A percentile compares a stretch with the other conserved stretches of the same genome.
These are phyloP conservation scores for Metschnikowia henanensis DNA, from an alignment of 805 yeast species.

Conservation along the genomic window DNA sequence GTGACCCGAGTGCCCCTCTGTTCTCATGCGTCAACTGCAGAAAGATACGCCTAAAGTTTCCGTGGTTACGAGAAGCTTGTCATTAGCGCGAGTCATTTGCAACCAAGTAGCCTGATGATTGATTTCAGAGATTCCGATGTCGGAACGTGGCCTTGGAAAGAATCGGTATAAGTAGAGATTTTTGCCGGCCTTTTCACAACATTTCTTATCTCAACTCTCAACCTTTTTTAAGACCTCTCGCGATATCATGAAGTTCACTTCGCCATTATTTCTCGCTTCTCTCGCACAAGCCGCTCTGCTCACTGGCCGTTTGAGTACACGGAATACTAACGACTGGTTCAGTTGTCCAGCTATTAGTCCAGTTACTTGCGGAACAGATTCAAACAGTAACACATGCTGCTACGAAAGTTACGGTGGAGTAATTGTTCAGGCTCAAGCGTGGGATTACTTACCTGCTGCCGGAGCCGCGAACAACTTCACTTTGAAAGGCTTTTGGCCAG, in stretches of 20 bases:
- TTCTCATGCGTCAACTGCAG: no score
- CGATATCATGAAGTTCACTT: background rate
- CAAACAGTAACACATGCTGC: slow-evolving; percentile 48
- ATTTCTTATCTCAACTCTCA: no score
- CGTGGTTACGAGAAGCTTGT: no score
- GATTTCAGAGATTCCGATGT: no score
- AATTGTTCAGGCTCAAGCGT: slow-evolving; percentile 41
- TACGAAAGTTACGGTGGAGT: slow-evolving; percentile 43
- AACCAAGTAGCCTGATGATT: no score
- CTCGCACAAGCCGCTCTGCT: slow-evolving; percentile 1
- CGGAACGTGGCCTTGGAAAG: no score
- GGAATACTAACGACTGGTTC: slow-evolving; percentile 1
- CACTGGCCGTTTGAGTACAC: background rate
- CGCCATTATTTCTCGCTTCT: slow-evolving; percentile 1
- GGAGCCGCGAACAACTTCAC: slow-evolving; percentile 38
- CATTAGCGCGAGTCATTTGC: no score
- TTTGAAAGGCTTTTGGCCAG: slow-evolving; percentile 45
- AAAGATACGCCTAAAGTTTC: no score
- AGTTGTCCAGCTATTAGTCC: background rate
- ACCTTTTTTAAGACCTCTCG: background rate
- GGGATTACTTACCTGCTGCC: slow-evolving; percentile 35
- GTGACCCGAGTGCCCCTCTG: no score
- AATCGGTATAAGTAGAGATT: no score
- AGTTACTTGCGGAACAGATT: slow-evolving; percentile 35
- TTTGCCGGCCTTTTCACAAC: no score